A percentile compares a stretch with the other conserved stretches of the same genome.
phyloP scores from a whole-genome alignment of 1,139 yeast genomes.

The Debaryomyces fabryi region DNA sequence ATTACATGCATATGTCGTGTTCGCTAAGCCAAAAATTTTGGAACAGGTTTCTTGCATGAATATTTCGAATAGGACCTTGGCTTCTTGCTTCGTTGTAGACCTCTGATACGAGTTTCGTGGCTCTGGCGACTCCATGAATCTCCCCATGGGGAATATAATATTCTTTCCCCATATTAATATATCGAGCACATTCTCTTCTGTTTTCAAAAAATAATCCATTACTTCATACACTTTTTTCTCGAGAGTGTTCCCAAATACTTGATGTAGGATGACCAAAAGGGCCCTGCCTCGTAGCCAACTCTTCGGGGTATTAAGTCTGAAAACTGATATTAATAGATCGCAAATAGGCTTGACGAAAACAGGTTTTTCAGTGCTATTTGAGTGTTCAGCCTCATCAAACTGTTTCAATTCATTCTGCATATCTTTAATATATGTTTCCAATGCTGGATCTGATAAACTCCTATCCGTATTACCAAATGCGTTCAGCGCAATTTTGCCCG shows the following conservation, averaged over 20 bases:
- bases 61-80: conserved; percentile 56
- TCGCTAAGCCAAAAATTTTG: conserved; percentile 72
- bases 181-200: conserved; percentile 54
- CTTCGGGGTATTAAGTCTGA: conserved; percentile 65
- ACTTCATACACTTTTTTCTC: conserved; percentile 65
- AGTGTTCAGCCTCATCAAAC: conserved; percentile 34
- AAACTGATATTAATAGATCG: conserved; percentile 70
- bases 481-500: conserved; percentile 27
- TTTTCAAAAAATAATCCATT: conserved; percentile 33
- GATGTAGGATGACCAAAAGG: conserved; percentile 77
- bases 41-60: conserved; percentile 69
- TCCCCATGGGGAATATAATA: conserved; percentile 69
- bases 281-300: conserved; percentile 89
- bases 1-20: conserved; percentile 63
- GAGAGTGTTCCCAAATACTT: conserved; percentile 83
- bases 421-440: conserved; percentile 38
- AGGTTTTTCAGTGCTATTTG: conserved; percentile 21
- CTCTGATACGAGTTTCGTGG: conserved; percentile 56
- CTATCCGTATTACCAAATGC: neutral
- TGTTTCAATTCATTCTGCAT: conserved; percentile 47
- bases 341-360: conserved; percentile 79
- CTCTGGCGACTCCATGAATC: conserved; percentile 46
- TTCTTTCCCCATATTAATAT: conserved; percentile 45
- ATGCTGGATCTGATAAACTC: conserved; percentile 12
- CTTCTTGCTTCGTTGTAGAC: conserved; percentile 56